phyloP scores from a whole-genome alignment of 495 filamentous ascomycete genomes.

The Pseudomonodictys pantanalensis region DNA sequence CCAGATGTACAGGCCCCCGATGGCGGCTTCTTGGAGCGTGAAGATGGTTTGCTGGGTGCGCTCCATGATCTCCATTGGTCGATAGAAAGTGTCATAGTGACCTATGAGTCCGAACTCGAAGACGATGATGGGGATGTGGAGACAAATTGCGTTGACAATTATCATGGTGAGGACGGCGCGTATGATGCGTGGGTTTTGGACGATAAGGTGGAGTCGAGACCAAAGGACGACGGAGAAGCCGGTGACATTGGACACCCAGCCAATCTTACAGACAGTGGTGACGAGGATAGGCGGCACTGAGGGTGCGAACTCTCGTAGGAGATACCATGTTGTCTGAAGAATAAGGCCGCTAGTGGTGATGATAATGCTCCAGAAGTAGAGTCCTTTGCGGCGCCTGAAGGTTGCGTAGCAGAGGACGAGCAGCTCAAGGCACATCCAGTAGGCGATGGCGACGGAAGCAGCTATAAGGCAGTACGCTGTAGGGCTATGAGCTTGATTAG shows the following conservation, averaged over 20 bases:
- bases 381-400: conserved; percentile 4
- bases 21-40: conserved; percentile 21
- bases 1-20: conserved; percentile 20
- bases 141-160: conserved; percentile 10
- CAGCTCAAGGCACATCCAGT: conserved; percentile 30
- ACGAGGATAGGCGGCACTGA: background rate
- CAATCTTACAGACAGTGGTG: background rate
- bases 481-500: no score
- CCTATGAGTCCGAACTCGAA: conserved; percentile 4
- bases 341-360: conserved; percentile 6
- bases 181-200: background rate
- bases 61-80: conserved; percentile 10
- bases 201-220: conserved; percentile 25
- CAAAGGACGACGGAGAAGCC: conserved; percentile 23
- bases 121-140: background rate
- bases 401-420: conserved; percentile 6
- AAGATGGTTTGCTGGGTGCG: conserved; percentile 19
- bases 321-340: conserved; percentile 1
- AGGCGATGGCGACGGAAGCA: conserved; percentile 7
- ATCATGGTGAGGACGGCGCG: conserved; percentile 23
- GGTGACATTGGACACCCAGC: conserved; percentile 11
- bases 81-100: background rate
- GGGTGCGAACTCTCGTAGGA: conserved; percentile 20
- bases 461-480: no score
- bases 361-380: conserved; percentile 20